Evolutionary conservation across 2,329 filamentous ascomycete genomes (phyloP).

Genomic region (Ceratocystiopsis brevicomis): DNA sequence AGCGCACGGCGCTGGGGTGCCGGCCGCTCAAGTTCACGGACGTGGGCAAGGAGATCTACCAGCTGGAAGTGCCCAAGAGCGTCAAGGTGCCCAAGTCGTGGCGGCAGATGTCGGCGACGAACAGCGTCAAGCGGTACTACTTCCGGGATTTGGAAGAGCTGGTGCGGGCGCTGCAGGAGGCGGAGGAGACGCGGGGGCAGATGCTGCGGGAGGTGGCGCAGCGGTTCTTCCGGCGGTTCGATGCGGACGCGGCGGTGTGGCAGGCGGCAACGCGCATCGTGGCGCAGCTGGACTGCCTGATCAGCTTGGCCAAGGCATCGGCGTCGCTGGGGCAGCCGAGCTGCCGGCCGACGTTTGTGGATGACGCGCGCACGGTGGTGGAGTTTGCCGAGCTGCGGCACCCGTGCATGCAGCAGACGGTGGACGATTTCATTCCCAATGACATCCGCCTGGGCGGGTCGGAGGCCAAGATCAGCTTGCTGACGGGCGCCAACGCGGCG

Average conservation of each 20-base stretch:
- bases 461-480: conserved; percentile 64
- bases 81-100: conserved; percentile 74
- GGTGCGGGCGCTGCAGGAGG: conserved; percentile 77
- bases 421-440: conserved; percentile 92
- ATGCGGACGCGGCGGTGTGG: conserved; percentile 72
- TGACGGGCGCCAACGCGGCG: conserved; percentile 91
- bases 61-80: conserved; percentile 73
- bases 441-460: conserved; percentile 73
- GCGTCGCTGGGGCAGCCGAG: conserved; percentile 66
- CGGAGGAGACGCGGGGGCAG: conserved; percentile 82
- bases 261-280: conserved; percentile 76
- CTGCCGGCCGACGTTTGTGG: conserved; percentile 74
- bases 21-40: conserved; percentile 58
- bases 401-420: conserved; percentile 78
- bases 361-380: conserved; percentile 68
- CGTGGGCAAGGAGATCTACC: conserved; percentile 92
- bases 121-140: conserved; percentile 83
- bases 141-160: conserved; percentile 65
- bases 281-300: conserved; percentile 83
- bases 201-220: conserved; percentile 71
- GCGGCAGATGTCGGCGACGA: conserved; percentile 92
- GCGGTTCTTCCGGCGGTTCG: conserved; percentile 74
- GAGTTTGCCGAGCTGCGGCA: conserved; percentile 86
- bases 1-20: conserved; percentile 56
- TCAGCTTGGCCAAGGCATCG: conserved; percentile 81